phyloP scores from a whole-genome alignment of 257 asterid genomes.

The Penstemon davidsonii region DNA sequence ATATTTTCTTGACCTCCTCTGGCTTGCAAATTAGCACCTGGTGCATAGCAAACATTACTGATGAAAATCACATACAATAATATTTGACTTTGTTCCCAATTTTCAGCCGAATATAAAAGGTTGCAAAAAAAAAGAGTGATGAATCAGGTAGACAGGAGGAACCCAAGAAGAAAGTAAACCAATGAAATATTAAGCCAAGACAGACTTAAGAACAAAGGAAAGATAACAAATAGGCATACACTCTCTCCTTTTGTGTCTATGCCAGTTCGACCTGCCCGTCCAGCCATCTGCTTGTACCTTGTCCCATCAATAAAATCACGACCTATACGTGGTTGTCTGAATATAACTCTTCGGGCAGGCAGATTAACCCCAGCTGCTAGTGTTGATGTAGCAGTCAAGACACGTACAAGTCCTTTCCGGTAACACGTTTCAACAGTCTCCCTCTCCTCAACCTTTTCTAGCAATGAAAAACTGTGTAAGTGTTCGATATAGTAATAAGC shows the following conservation, averaged over 20 bases:
- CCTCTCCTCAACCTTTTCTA: constrained; percentile 85
- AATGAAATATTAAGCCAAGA: constrained; percentile 15
- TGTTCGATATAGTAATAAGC: constrained; percentile 20
- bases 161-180: constrained; percentile 12
- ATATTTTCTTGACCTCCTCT: constrained; percentile 77
- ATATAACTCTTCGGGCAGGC: constrained; percentile 97
- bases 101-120: constrained; percentile 12
- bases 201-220: not conserved
- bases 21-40: constrained; percentile 90
- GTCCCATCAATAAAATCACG: constrained; percentile 95
- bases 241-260: constrained; percentile 99
- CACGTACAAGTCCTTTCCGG: constrained; percentile 97
- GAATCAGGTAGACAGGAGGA: constrained; percentile 22
- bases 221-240: constrained; percentile 47
- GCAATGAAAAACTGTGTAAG: constrained; percentile 32
- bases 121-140: constrained; percentile 7
- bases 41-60: constrained; percentile 15
- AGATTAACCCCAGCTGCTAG: constrained; percentile 99
- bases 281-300: constrained; percentile 96
- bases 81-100: constrained; percentile 13
- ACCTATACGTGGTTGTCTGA: constrained; percentile 97
- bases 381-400: constrained; percentile 98
- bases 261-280: constrained; percentile 99
- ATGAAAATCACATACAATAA: too few relatives aligned
- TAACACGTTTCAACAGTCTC: constrained; percentile 95